Evolutionary conservation across 1,139 yeast genomes (phyloP).

Genomic region (Blastobotrys indianensis): DNA sequence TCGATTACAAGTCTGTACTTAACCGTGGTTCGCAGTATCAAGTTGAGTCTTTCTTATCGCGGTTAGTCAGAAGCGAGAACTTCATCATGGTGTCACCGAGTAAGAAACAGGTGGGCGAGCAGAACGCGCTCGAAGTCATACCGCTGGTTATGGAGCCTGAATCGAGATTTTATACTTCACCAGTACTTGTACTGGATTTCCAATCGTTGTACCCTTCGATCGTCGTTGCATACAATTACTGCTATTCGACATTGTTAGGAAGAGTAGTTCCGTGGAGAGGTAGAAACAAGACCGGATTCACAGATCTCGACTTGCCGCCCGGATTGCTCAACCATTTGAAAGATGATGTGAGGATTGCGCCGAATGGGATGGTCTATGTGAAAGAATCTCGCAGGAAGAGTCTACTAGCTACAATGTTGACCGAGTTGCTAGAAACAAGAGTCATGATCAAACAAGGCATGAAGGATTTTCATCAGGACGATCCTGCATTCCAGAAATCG

Average conservation of each 20-base stretch:
- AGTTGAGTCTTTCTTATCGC: constrained; percentile 73
- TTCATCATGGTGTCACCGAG: constrained; percentile 72
- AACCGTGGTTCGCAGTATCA: constrained; percentile 91
- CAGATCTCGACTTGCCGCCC: constrained; percentile 44
- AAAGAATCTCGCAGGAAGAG: constrained; percentile 64
- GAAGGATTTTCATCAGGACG: constrained; percentile 39
- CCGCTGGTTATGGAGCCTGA: constrained; percentile 92
- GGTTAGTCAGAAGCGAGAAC: constrained; percentile 74
- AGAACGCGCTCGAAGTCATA: constrained; percentile 79
- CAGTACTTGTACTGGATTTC: constrained; percentile 82
- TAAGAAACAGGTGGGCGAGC: constrained; percentile 72
- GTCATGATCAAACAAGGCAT: constrained; percentile 72
- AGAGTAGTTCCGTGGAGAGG: constrained; percentile 48
- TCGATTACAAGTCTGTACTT: constrained; percentile 82
- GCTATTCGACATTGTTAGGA: constrained; percentile 84
- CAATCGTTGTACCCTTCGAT: constrained; percentile 92
- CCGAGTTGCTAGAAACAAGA: constrained; percentile 74
- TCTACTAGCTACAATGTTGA: constrained; percentile 72
- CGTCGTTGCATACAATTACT: constrained; percentile 85
- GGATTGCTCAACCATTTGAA: constrained; percentile 52
- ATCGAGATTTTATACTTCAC: constrained; percentile 79
- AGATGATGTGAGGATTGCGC: constrained; percentile 61
- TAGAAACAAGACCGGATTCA: constrained; percentile 41
- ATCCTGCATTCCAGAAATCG: constrained; percentile 45
- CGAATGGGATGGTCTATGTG: constrained; percentile 80